phyloP scores from a whole-genome alignment of 495 filamentous ascomycete genomes.

The Penicillium arizonense region DNA sequence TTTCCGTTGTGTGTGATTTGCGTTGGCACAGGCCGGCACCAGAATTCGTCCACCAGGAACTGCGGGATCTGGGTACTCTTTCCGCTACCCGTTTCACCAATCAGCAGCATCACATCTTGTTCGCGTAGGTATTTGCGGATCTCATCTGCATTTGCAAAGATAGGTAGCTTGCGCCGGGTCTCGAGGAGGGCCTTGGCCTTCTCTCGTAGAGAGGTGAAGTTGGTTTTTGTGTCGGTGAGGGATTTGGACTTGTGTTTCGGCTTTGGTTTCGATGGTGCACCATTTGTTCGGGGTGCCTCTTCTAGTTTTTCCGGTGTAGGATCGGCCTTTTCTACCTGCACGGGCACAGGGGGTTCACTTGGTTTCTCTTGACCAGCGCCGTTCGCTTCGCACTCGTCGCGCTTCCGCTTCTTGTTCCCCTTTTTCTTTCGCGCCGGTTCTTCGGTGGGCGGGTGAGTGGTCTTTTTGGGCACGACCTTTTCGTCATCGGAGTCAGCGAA shows the following conservation, averaged over 20 bases:
- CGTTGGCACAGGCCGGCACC: constrained; percentile 64
- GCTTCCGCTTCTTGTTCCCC: constrained; percentile 45
- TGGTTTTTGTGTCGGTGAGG: constrained; percentile 22
- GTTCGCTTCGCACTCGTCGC: constrained; percentile 23
- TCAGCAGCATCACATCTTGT: constrained; percentile 77
- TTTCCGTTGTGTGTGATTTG: constrained; percentile 41
- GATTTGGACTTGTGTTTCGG: constrained; percentile 16
- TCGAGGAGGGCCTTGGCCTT: constrained; percentile 50
- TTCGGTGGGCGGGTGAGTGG: neutral
- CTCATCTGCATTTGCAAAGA: constrained; percentile 69
- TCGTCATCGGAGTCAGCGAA: constrained; percentile 22
- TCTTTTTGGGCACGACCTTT: constrained; percentile 7
- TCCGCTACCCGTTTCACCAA: constrained; percentile 93
- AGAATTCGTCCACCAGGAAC: constrained; percentile 75
- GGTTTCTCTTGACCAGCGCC: constrained; percentile 6
- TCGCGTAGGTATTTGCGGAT: constrained; percentile 64
- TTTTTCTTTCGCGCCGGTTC: constrained; percentile 28
- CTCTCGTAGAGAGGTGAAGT: constrained; percentile 37
- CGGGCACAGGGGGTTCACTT: neutral
- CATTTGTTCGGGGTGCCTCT: neutral
- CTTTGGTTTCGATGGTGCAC: constrained; percentile 8
- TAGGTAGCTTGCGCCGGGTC: constrained; percentile 67
- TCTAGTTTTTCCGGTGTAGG: neutral
- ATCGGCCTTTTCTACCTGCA: constrained; percentile 1
- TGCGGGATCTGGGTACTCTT: constrained; percentile 98